Conservation (phyloP, 1,284 basidiomycete species). For the Coniophora puteana region DNA sequence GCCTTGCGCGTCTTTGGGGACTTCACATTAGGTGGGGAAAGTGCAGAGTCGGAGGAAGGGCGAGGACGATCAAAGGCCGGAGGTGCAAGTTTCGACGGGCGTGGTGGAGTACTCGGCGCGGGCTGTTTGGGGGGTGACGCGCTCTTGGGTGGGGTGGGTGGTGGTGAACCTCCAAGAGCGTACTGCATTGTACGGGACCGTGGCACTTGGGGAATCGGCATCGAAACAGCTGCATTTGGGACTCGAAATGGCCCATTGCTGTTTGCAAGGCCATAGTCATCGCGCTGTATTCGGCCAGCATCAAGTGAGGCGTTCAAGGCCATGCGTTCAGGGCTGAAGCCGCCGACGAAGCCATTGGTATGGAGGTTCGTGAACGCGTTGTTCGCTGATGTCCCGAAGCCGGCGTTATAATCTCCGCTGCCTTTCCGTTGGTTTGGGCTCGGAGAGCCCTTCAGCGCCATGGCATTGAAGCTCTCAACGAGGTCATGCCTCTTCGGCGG, state of each 20-base stretch:
- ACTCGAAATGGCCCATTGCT: constrained; percentile 14
- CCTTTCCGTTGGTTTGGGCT: too few relatives aligned
- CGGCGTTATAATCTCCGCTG: too few relatives aligned
- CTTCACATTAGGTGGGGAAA: too few relatives aligned
- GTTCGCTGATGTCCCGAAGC: too few relatives aligned
- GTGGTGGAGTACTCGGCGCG: too few relatives aligned
- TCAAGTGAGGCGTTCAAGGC: constrained; percentile 11
- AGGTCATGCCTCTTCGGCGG: constrained; percentile 26
- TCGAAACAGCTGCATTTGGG: constrained; percentile 38
- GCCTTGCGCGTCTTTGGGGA: too few relatives aligned
- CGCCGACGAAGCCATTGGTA: constrained; percentile 23
- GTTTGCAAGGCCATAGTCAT: neutral
- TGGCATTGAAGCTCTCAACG: constrained; percentile 33
- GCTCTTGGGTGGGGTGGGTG: constrained; percentile 10
- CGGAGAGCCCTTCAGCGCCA: constrained; percentile 31
- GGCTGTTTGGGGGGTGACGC: too few relatives aligned
- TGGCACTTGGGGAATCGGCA: constrained; percentile 26
- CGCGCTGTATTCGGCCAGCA: constrained; percentile 9
- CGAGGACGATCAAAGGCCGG: constrained; percentile 17
- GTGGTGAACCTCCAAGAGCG: constrained; percentile 37
- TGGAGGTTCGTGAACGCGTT: too few relatives aligned
- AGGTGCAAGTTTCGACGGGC: constrained; percentile 12
- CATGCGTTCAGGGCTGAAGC: constrained; percentile 21
- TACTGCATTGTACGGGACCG: constrained; percentile 61
- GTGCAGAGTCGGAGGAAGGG: constrained; percentile 17